Percentiles rank a stretch among this genome's conserved stretches.
Conservation (phyloP, 805 yeast species). For the Starmera caribaea region DNA sequence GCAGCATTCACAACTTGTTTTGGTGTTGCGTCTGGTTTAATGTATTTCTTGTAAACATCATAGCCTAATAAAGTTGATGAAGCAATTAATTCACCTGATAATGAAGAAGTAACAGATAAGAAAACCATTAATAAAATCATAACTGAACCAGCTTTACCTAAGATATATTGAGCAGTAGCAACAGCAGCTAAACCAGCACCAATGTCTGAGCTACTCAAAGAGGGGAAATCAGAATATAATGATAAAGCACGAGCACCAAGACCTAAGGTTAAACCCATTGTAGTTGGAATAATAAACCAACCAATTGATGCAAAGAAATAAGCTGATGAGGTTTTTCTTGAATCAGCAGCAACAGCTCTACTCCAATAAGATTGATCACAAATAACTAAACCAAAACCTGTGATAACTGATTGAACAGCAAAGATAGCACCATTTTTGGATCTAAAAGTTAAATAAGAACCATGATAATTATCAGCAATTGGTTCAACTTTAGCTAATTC, state of each 20-base stretch:
- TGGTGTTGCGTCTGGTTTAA: conserved; percentile 33
- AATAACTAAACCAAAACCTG: conserved; percentile 27
- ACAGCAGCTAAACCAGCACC: conserved; percentile 32
- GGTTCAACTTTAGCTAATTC: conserved; percentile 25
- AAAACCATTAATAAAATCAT: conserved; percentile 32
- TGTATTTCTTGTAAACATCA: conserved; percentile 35
- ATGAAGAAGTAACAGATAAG: conserved; percentile 31
- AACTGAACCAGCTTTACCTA: conserved; percentile 35
- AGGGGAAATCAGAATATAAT: conserved; percentile 21
- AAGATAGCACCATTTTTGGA: conserved; percentile 23
- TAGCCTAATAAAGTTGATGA: conserved; percentile 33
- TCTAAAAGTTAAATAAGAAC: conserved; percentile 27
- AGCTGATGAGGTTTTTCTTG: conserved; percentile 24
- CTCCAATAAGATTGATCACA: conserved; percentile 31
- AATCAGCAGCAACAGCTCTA: conserved; percentile 33
- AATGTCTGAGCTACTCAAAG: conserved; percentile 25
- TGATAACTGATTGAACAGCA: conserved; percentile 22
- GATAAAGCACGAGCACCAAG: conserved; percentile 28
- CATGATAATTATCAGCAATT: conserved; percentile 24
- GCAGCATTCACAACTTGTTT: conserved; percentile 31
- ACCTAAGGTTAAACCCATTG: conserved; percentile 29
- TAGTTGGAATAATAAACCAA: conserved; percentile 31
- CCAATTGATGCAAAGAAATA: conserved; percentile 29
- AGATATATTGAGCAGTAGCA: conserved; percentile 27
- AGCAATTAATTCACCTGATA: conserved; percentile 33